phyloP scores from a whole-genome alignment of 306 rosid species.

The Geum urbanum region DNA sequence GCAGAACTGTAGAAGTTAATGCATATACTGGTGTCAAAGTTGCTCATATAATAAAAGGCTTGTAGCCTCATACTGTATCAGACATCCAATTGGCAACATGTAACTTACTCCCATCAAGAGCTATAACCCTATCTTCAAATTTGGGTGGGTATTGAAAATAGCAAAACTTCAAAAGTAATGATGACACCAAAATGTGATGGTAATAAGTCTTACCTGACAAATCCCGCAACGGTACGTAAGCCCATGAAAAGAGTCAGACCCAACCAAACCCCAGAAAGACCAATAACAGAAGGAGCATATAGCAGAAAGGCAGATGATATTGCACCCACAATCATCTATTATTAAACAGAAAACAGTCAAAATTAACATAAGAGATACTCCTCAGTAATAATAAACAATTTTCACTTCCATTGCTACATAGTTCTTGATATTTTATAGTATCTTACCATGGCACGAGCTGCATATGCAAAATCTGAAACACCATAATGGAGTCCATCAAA shows the following conservation, averaged over 20 bases:
- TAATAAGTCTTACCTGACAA: constrained; percentile 45
- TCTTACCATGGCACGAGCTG: constrained; percentile 86
- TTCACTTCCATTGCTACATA: constrained; percentile 7
- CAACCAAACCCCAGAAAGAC: constrained; percentile 84
- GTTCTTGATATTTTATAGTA: constrained; percentile 13
- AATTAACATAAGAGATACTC: background rate
- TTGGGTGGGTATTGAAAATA: background rate
- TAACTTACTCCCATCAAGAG: background rate
- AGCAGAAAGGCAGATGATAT: constrained; percentile 64
- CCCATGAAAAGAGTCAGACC: constrained; percentile 86
- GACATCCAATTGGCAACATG: background rate
- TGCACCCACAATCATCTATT: constrained; percentile 68
- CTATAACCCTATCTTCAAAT: background rate
- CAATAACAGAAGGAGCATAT: constrained; percentile 49
- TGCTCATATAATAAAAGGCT: background rate
- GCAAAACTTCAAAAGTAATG: background rate
- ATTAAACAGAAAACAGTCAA: constrained; percentile 20
- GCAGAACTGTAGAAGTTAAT: background rate
- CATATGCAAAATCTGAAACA: constrained; percentile 86
- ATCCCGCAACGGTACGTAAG: constrained; percentile 68
- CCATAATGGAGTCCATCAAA: constrained; percentile 95
- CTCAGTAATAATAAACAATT: constrained; percentile 17
- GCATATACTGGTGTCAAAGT: background rate
- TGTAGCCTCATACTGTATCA: background rate
- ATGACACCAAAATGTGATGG: background rate